Evolutionary conservation across 2,329 filamentous ascomycete species (phyloP), one percentile per base, ranked within the genome.

Genomic region (Phaeosphaeria sp.): DNA sequence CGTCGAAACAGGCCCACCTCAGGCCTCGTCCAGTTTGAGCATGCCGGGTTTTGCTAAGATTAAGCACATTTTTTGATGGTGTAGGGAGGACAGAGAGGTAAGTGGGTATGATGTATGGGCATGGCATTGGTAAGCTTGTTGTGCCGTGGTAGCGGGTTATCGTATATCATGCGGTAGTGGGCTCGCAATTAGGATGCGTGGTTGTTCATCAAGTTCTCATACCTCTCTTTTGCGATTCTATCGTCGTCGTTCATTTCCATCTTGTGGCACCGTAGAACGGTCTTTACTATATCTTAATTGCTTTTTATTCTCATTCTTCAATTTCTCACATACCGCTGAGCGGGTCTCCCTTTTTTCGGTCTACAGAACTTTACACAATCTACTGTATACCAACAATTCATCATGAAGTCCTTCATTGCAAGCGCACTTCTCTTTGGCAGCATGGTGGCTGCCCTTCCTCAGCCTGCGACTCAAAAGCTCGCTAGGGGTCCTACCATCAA

Each of bases 211-310:
- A 20, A 36, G 50, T 20, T 50, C 33, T 18, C 46, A 22, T 43
- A 21, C 21, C 44, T 52, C 47, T 36, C 41, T 54, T 50, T 21
- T 52, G 36, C 46, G 56, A 18, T 1, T 60, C 57, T 54, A 56
- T 59, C 11, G 21, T 55, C 44, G 60, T 64, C 64, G 48, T 49
- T 71, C 65, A 49, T 64, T 68, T 33, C 62, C 63, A 58, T 46
- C 54, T 59, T 13, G 30, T 36, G 13, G 30, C 58, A 58, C 67
- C 62, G 67, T 71, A 64, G 68, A 71, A 53, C 68, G 60, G 66
- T 60, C 54, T 62, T 68, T 62, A 63, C 52, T 53, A 49, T 64
- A 67, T 55, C 41, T 22, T 62, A 59, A 53, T 62, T 50, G 30
- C 13, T 36, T 36, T 7, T 15, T 36, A 11, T 36, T 36, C 11